These are phyloP conservation scores for Filobasidium wieringae DNA, from an alignment of 768 basidiomycete genomes.

Conservation along the genomic window DNA sequence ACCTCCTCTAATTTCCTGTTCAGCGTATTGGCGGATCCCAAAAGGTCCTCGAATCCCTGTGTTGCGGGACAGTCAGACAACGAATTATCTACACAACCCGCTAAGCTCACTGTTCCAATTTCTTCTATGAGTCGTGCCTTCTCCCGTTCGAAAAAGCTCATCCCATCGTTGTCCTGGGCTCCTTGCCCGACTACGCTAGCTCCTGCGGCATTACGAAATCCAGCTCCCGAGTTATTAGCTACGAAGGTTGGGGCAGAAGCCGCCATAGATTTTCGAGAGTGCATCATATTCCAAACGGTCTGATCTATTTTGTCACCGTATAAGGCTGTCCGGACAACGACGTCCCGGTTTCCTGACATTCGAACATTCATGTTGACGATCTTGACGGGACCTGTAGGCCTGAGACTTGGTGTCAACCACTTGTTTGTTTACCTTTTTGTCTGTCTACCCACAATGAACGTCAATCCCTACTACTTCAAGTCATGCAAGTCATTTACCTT, in stretches of 20 bases:
- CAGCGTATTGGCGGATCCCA: constrained; percentile 69
- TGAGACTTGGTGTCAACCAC: no score
- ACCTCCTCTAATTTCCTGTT: constrained; percentile 91
- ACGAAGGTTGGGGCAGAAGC: constrained; percentile 8
- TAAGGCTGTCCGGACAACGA: no score
- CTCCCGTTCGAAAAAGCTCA: constrained; percentile 31
- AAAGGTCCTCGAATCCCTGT: constrained; percentile 76
- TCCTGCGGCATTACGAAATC: neutral
- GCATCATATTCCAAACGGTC: constrained; percentile 4
- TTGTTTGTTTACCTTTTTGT: no score
- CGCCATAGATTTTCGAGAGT: constrained; percentile 14
- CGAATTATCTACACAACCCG: neutral
- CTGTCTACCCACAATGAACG: no score
- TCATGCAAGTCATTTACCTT: no score
- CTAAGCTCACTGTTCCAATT: constrained; percentile 26
- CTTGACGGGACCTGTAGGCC: no score
- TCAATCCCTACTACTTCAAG: no score
- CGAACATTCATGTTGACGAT: no score
- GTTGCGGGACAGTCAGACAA: neutral
- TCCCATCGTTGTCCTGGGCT: neutral
- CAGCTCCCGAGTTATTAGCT: neutral
- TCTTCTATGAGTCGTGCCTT: constrained; percentile 30
- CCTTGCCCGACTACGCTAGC: constrained; percentile 3
- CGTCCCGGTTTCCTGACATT: no score
- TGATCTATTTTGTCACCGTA: no score